These are phyloP conservation scores for Coniferiporia sulphurascens DNA, from an alignment of 1,284 basidiomycete genomes.

Conservation along the genomic window DNA sequence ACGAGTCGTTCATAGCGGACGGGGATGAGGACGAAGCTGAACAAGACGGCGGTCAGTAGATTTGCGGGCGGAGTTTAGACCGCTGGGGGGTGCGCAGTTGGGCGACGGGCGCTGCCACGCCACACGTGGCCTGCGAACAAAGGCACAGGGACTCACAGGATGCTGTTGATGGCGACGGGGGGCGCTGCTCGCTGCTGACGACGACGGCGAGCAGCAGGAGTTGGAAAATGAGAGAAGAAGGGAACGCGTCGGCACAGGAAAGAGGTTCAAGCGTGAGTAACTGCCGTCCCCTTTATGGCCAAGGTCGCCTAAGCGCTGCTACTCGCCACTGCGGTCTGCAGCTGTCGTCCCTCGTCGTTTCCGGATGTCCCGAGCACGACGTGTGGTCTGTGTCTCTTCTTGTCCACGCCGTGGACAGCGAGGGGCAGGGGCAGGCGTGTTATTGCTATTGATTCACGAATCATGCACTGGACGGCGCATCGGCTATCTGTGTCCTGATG, in stretches of 20 bases:
- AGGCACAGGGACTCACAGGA: not conserved
- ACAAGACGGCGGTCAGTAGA: not conserved
- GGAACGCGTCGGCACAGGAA: not conserved
- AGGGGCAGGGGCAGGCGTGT: not conserved
- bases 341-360: not conserved
- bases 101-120: not conserved
- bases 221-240: not conserved
- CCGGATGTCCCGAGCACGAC: not conserved
- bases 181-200: conserved; percentile 3
- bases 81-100: not conserved
- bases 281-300: not conserved
- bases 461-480: too few relatives aligned
- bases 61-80: not conserved
- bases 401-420: not conserved
- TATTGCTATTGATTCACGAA: too few relatives aligned
- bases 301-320: not conserved
- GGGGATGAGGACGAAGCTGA: not conserved
- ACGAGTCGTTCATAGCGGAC: conserved; percentile 6
- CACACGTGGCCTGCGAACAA: not conserved
- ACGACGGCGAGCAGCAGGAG: not conserved
- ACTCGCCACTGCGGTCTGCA: not conserved
- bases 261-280: not conserved
- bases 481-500: too few relatives aligned
- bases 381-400: not conserved
- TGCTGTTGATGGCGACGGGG: not conserved